Evolutionary conservation across 1,139 yeast species (phyloP), one percentile per base, ranked within the genome.

Genomic region (Tardiomyces depauwii): DNA sequence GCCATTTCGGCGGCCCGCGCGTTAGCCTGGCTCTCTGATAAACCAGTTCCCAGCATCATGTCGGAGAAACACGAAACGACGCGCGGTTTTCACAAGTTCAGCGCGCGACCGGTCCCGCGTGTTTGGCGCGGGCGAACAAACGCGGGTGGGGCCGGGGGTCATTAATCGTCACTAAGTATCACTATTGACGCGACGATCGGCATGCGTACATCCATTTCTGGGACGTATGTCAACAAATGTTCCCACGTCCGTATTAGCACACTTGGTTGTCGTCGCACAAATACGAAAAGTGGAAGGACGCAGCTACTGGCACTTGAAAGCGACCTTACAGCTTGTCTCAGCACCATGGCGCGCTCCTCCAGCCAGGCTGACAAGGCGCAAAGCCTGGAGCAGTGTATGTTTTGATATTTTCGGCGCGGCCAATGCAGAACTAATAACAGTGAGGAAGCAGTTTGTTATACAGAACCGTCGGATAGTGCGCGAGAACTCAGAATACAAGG

Each of bases 1-100:
- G 61, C 53, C 44, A 62, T 51, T 38, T 55, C 47, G 3, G 48
- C 38, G n/a, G 50, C 39, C 10, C 36, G 36, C 5, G 36, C 36
- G n/a, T 30, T 12, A 10, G 11, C 36, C 11, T 30, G 36, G 11
- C 36, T 30, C 36, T 30, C 36, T 12, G 36, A 14, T 14, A 30
- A 5, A 4, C n/a, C 36, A 5, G 36, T 13, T 13, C 36, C 36
- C 11, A 30, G 36, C 36, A 30, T 30, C 25, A 21, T 21, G 7
- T 21, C 7, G 7, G 25, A 21, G 25, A 21, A 21, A 5, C 25
- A 21, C 25, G 25, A 5, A 21, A 21, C 25, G 7, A 21, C 25
- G 25, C 25, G 25, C n/a, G n/a, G n/a, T n/a, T n/a, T n/a, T n/a
- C n/a, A n/a, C n/a, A n/a, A n/a, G n/a, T n/a, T n/a, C n/a, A n/a